Evolutionary conservation across 2,329 filamentous ascomycete species (phyloP).

Genomic region (Botrytis pseudocinerea): DNA sequence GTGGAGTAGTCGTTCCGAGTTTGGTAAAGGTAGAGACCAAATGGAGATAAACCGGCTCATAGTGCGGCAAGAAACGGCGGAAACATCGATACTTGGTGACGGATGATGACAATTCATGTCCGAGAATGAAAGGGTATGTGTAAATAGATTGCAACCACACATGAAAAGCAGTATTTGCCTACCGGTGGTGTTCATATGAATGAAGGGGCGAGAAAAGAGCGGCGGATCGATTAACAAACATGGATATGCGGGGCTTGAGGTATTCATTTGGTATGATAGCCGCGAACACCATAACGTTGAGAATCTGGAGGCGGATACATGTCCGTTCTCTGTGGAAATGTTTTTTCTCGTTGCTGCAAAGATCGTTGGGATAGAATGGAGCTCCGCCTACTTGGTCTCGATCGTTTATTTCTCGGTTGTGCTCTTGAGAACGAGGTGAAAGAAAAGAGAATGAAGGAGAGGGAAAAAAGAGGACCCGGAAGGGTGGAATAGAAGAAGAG

Average conservation of each 20-base stretch:
- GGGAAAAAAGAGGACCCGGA: neutral
- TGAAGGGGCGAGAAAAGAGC: neutral
- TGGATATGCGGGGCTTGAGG: slow-evolving; percentile 1
- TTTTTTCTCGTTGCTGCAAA: neutral
- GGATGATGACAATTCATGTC: neutral
- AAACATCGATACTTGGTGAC: neutral
- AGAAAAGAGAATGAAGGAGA: neutral
- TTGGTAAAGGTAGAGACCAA: neutral
- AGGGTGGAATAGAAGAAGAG: neutral
- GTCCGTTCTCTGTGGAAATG: neutral
- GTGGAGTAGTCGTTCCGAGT: neutral
- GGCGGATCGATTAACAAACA: neutral
- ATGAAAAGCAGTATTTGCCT: neutral
- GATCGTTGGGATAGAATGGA: neutral
- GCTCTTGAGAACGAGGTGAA: neutral
- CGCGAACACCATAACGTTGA: neutral
- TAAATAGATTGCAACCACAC: neutral
- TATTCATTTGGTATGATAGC: slow-evolving; percentile 1
- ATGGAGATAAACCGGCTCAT: slow-evolving; percentile 4
- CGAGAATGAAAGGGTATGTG: neutral
- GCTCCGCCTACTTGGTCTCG: too few species aligned
- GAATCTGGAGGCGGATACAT: neutral
- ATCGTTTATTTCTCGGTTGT: neutral
- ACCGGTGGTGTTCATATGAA: neutral
- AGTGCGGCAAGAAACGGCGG: neutral